phyloP scores from a whole-genome alignment of 495 filamentous ascomycete species.

The Hypoxylon trugodes region DNA sequence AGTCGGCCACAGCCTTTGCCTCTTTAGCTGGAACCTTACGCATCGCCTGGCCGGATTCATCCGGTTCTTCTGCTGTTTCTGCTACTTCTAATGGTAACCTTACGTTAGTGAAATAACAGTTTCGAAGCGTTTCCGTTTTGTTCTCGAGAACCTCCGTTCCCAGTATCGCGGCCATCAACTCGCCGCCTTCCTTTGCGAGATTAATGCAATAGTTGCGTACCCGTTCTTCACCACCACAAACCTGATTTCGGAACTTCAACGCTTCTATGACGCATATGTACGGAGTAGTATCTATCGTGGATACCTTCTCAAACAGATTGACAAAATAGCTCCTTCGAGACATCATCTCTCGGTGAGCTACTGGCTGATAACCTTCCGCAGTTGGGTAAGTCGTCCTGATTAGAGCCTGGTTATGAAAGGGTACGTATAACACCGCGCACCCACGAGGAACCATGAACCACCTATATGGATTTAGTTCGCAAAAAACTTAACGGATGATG shows the following conservation, averaged over 20 bases:
- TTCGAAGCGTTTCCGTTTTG: conserved; percentile 44
- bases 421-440: conserved; percentile 79
- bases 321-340: conserved; percentile 58
- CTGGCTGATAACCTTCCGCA: conserved; percentile 58
- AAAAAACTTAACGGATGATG: conserved; percentile 64
- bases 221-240: conserved; percentile 76
- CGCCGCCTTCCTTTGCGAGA: conserved; percentile 66
- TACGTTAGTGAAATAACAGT: conserved; percentile 68
- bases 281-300: conserved; percentile 72
- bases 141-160: conserved; percentile 74
- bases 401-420: conserved; percentile 71
- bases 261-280: conserved; percentile 73
- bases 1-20: conserved; percentile 54
- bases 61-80: conserved; percentile 37
- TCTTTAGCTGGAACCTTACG: conserved; percentile 33
- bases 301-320: conserved; percentile 73
- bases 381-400: conserved; percentile 80
- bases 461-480: conserved; percentile 64
- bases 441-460: conserved; percentile 84
- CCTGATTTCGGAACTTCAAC: conserved; percentile 68
- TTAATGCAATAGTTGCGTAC: conserved; percentile 66
- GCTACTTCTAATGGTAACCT: conserved; percentile 64
- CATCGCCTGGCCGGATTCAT: too few species aligned
- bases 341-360: conserved; percentile 16
- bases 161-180: conserved; percentile 63